A percentile compares a stretch with the other conserved stretches of the same genome.
Conservation (phyloP, 176 grass and related monocot genomes). For the Oryza longistaminata region DNA sequence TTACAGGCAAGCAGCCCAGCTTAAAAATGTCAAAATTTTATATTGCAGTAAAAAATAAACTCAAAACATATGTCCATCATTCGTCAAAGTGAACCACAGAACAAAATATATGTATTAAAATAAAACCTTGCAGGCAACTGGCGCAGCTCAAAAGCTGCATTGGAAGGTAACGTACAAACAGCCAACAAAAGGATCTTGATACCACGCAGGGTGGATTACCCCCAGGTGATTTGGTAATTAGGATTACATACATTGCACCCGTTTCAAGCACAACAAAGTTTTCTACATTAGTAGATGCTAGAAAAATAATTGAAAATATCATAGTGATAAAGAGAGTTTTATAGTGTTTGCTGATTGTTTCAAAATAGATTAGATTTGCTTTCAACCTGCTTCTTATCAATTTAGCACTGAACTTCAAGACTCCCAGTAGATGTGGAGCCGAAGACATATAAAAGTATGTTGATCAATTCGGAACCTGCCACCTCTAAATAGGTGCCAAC, state of each 20-base stretch:
- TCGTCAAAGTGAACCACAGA: too few relatives aligned
- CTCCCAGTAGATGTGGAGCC: neutral
- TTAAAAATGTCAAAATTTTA: too few relatives aligned
- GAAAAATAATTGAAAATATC: neutral
- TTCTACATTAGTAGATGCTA: neutral
- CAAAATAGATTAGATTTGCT: neutral
- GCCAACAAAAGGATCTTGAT: neutral
- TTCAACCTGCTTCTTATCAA: neutral
- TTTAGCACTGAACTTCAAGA: neutral
- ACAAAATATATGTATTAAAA: too few relatives aligned
- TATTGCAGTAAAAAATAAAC: too few relatives aligned
- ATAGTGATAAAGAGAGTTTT: neutral
- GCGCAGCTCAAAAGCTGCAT: too few relatives aligned
- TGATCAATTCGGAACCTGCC: neutral
- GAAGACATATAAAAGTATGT: too few relatives aligned
- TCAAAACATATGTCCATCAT: too few relatives aligned
- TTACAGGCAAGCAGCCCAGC: too few relatives aligned
- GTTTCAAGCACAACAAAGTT: neutral
- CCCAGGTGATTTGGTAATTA: neutral
- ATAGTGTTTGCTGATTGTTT: neutral
- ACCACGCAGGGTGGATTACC: neutral
- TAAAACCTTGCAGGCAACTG: neutral
- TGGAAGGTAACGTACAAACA: neutral
- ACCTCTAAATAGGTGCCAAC: neutral
- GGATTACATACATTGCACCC: neutral